These are phyloP conservation scores for Dimocarpus longan DNA, from an alignment of 345 rosid genomes.

Conservation along the genomic window DNA sequence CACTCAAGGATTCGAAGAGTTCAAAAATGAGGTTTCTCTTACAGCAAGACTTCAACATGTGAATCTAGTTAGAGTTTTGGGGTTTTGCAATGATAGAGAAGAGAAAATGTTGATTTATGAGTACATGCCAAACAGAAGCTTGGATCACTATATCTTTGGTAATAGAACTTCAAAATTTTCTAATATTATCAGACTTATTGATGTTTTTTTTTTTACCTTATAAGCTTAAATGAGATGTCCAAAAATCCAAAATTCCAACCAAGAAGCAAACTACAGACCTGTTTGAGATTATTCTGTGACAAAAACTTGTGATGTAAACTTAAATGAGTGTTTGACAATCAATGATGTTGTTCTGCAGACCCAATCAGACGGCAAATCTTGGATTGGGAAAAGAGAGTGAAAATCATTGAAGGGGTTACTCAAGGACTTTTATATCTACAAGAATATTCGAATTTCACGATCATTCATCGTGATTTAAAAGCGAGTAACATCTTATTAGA, in stretches of 20 bases:
- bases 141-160: slow-evolving; percentile 38
- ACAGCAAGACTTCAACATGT: slow-evolving; percentile 48
- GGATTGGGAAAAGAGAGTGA: slow-evolving; percentile 40
- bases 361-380: slow-evolving; percentile 11
- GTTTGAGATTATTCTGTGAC: not conserved
- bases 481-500: slow-evolving; percentile 46
- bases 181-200: no score
- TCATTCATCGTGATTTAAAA: slow-evolving; percentile 50
- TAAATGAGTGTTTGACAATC: not conserved
- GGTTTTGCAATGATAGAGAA: slow-evolving; percentile 35
- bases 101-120: slow-evolving; percentile 47
- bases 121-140: slow-evolving; percentile 42
- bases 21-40: slow-evolving; percentile 41
- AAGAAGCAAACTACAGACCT: not conserved
- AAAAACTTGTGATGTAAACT: no score
- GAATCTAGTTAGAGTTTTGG: slow-evolving; percentile 37
- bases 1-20: slow-evolving; percentile 42
- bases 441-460: slow-evolving; percentile 49
- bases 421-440: slow-evolving; percentile 57
- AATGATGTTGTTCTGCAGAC: slow-evolving; percentile 25
- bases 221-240: no score
- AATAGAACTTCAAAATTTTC: not conserved
- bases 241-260: no score
- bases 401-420: slow-evolving; percentile 44
- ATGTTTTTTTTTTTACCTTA: no score